Base-by-base conservation (phyloP, 2,329 filamentous ascomycete genomes). In the Nakataea oryzae region DNA sequence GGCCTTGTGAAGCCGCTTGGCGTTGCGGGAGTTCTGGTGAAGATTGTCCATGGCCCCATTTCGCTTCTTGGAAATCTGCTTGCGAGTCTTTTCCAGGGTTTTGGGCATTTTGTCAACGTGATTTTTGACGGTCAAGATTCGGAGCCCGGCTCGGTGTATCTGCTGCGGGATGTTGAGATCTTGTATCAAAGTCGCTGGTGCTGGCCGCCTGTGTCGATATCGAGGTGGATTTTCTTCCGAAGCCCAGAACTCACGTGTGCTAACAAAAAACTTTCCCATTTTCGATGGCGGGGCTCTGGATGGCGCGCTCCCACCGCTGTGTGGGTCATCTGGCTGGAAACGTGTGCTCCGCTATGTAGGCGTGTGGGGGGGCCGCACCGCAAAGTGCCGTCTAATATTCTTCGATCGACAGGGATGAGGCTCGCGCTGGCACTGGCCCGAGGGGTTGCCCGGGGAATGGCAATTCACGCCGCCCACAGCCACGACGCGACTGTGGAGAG, bases 31-130 rank as follows among this genome's bases (percentile, higher is more conserved):
- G 73, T 91, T 91, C 74, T 92, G 89, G 71, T 97, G 93, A 27
- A 97, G 81, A 14, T 88, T 82, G 32, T 87, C 86, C 58, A 91
- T 82, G 54, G 86, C 85, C 26, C 86, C 86, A 66, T 86, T 85
- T 67, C 89, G 86, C 82, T 97, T 97, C 79, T 96, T 96, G 41
- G 86, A 79, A 66, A 97, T 93, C 66, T 91, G 86, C 78, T 97
- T 97, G 65, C 89, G 85, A 26, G 95, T 89, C 73, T 97, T 97
- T 66, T 85, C 78, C 8, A 97, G 77, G 57, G 87, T 85, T 71
- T 86, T 88, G 17, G 90, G 84, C 92, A 96, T 96, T 28, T 50
- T 69, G 30, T 13, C 30, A 54, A 13, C 28, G 1, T 14, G 34
- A 47, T 41, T 5, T 21, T 6, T 47, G 41, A 8, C 41, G 21